Evolutionary conservation across 306 rosid species (phyloP), one percentile per base, ranked within the genome.

Genomic region (Citrullus mucosospermus): DNA sequence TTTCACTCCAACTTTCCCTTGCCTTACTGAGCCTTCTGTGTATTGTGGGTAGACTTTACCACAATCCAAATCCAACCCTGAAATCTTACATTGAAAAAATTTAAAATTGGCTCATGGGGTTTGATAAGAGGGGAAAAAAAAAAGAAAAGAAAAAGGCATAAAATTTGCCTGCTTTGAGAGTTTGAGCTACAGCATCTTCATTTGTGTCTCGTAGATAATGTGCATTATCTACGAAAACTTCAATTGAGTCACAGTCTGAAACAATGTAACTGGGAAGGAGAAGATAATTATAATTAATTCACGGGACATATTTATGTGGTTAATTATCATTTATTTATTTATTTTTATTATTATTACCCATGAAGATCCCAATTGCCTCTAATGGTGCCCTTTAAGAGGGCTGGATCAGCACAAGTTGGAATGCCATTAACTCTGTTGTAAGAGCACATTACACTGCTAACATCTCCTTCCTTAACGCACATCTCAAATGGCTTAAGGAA

Each of bases 361-460:
- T 90, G 92, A 62, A 93, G 90, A 81, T 84, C 84, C 97, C 96
- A 92, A 73, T 90, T 86, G 69, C 80, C 96, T 84, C 97, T 89
- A 11, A 93, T 67, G 57, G 88, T 69, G 1, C 89, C 93, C 84
- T 86, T 78, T 80, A 92, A 92, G n/a, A 92, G 93, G 67, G 82
- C 86, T 12, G 97, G 90, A 8, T 93, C 93, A 66, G 97, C 96
- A 81, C 97, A 90, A 2, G 97, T 93, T 59, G 97, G 97, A 84
- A 93, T 78, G 5, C 96, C 97, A 72, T 93, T 89, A 43, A 90
- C 96, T 76, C 93, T 87, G 80, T 92, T 92, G 43, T 90, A 93
- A 55, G 97, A 92, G 61, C 97, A 93, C 97, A 93, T 93, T 8
- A 93, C 92, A 78, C 97, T 92, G 59, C 97, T 90, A 36, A 88